These are phyloP conservation scores for Lasiosphaeria miniovina DNA, from an alignment of 495 filamentous ascomycete species.

Conservation along the genomic window DNA sequence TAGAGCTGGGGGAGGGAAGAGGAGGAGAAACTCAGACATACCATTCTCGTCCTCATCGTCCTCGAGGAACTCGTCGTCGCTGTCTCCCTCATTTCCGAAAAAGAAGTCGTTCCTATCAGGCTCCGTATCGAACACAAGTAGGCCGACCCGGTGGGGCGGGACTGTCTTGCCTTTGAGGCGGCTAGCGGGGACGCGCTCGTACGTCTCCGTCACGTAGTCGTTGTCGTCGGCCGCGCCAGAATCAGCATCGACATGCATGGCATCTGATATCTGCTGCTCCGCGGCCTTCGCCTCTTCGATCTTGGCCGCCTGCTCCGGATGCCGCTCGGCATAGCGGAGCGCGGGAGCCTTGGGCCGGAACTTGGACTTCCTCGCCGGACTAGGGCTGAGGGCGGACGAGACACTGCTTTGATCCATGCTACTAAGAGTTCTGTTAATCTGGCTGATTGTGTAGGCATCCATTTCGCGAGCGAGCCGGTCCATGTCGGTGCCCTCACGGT, in stretches of 20 bases:
- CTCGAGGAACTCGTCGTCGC: slow-evolving; percentile 45
- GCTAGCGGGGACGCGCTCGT: slow-evolving; percentile 49
- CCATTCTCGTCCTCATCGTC: slow-evolving; percentile 58
- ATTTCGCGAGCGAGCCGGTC: slow-evolving; percentile 47
- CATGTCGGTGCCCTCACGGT: slow-evolving; percentile 40
- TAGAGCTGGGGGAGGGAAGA: neutral
- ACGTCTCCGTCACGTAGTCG: slow-evolving; percentile 53
- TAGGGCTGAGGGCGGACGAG: slow-evolving; percentile 13
- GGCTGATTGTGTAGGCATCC: slow-evolving; percentile 47
- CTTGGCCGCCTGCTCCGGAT: slow-evolving; percentile 35
- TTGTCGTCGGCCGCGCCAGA: slow-evolving; percentile 41
- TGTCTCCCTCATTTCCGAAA: slow-evolving; percentile 44
- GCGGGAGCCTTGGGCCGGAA: slow-evolving; percentile 48
- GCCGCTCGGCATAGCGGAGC: slow-evolving; percentile 46
- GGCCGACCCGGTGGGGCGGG: slow-evolving; percentile 39
- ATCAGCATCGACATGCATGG: slow-evolving; percentile 29
- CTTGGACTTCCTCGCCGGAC: slow-evolving; percentile 20
- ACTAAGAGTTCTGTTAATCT: slow-evolving; percentile 45
- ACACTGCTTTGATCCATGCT: slow-evolving; percentile 32
- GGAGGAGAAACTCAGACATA: slow-evolving; percentile 20
- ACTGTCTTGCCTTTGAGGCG: slow-evolving; percentile 38
- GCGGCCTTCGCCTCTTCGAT: slow-evolving; percentile 9
- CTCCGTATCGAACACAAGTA: slow-evolving; percentile 52
- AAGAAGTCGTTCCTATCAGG: slow-evolving; percentile 50
- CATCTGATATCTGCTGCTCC: slow-evolving; percentile 24